Evolutionary conservation across 257 asterid genomes (phyloP).

Genomic region (Misopates orontium): DNA sequence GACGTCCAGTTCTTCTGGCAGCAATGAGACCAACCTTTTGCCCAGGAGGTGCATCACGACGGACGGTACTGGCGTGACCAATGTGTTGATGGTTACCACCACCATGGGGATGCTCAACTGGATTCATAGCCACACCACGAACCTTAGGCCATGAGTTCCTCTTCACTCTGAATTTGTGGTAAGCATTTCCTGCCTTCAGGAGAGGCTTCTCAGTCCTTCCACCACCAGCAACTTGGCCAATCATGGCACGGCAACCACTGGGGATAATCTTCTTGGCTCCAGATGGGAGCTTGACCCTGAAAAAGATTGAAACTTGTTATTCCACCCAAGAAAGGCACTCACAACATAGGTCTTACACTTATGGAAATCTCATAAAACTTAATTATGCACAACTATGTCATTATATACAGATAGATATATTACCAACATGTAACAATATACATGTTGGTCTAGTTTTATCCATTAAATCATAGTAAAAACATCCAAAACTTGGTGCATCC

Average conservation of each 20-base stretch:
- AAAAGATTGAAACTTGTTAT: background rate
- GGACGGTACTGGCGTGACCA: conserved; percentile 64
- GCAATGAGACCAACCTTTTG: conserved; percentile 69
- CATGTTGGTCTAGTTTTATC: too few species aligned
- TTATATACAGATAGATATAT: too few species aligned
- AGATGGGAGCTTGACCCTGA: conserved; percentile 55
- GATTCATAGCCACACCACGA: conserved; percentile 75
- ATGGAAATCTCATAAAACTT: too few species aligned
- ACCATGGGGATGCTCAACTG: conserved; percentile 74
- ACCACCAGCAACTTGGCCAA: conserved; percentile 63
- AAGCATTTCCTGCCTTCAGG: conserved; percentile 55
- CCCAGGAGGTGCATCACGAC: conserved; percentile 70
- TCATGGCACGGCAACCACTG: conserved; percentile 57
- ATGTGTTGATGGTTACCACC: conserved; percentile 73
- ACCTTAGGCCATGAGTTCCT: conserved; percentile 68
- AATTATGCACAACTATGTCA: too few species aligned
- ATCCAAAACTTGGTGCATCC: too few species aligned
- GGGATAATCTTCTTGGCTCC: conserved; percentile 61
- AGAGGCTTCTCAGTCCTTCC: conserved; percentile 59
- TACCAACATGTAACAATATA: too few species aligned
- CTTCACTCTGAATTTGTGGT: conserved; percentile 63
- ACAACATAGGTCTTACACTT: too few species aligned
- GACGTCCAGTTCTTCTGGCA: conserved; percentile 63
- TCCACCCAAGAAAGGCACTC: too few species aligned
- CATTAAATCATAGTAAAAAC: too few species aligned